Base-by-base conservation (phyloP, 1,139 yeast species). In the Protomyces gravidus region DNA sequence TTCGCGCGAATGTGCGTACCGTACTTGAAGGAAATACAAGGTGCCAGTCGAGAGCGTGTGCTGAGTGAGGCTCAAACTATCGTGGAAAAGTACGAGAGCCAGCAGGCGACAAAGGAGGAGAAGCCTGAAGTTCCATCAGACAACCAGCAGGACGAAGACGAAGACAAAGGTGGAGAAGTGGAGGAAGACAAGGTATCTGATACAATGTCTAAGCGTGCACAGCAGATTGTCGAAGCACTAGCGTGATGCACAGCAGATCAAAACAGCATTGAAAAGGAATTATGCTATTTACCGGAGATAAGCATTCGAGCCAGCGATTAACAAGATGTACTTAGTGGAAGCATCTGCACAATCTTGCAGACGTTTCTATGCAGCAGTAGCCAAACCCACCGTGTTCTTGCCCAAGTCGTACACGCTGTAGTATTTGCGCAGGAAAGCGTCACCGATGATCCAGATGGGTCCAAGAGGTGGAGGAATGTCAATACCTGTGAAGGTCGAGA, bases 391-490 rank as follows among this genome's bases (percentile, higher is more conserved):
- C 55, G 96, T 92, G 72, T 89, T 79, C 73, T 84, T 83, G 71
- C 87, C 89, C 70, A 89, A 74, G 73, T 92, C 97, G 75, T 92
- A 92, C 68, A 92, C 81, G 40, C 97, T 88, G 80, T 92, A 92
- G 78, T 84, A 90, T 72, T 80, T 86, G 79, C 98, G 88, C 75
- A 92, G 82, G 85, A 92, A 92, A 17, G 97, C 94, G 72, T 92
- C 98, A 71, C 98, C 98, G 67, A 92, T 78, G 70, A 92, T 90
- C 63, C 97, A 95, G 76, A 92, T 75, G 67, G 96, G 97, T 62
- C 97, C 97, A 68, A 90, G 85, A 65, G 97, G 97, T 67, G 84
- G 88, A 55, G 97, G 97, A 83, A 92, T 84, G 72, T 92, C 98
- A 90, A 92, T 83, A 68, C 96, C 95, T 32, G 96, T 89, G 77